Evolutionary conservation across 78 protist species (phyloP), one percentile per base, ranked within the genome.

Genomic region (Dictyostelium brefeldianum): DNA sequence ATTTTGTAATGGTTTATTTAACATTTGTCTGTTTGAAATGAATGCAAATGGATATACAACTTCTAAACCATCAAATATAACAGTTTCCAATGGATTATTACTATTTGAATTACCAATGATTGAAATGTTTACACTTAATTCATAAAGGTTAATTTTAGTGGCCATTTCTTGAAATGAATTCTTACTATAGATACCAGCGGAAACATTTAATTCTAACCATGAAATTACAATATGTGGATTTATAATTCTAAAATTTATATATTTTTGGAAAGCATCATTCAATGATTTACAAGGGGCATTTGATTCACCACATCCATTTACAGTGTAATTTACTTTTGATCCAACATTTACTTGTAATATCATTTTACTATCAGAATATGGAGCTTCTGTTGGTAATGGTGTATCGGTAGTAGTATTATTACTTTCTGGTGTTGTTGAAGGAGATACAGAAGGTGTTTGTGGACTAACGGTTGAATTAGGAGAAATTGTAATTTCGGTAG

Each of bases 281-380:
- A 67, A 29, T 5, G 43, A 20, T 67, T 67, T 67, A 67, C 75
- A 67, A 12, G 75, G 75, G 27, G 41, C 11, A 31, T 15, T 31
- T 67, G 8, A 12, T 12, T 67, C 50, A 15, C 75, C 75, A 29
- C 75, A 67, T 31, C 15, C 25, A 2, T 41, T 9, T 15, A 18
- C 8, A 15, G 75, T 67, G 15, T 67, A 67, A 15, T 67, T 67
- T 5, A 67, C 47, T 29, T 31, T 29, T 27, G 75, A 67, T 31
- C 31, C 12, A 67, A 10, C 17, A 31, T 67, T 67, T 27, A 67
- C 36, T 15, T 29, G 11, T 15, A 67, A 15, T 29, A 9, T 67
- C 75, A 67, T 67, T 67, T 29, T 67, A 6, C 75, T 48, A 67
- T 67, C 75, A 14, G 41, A 43, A 29, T 67, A 67, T 11, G 75